Evolutionary conservation across 2,329 filamentous ascomycete genomes (phyloP), one percentile per base, ranked within the genome.

Genomic region (Fusarium pseudonygamai): DNA sequence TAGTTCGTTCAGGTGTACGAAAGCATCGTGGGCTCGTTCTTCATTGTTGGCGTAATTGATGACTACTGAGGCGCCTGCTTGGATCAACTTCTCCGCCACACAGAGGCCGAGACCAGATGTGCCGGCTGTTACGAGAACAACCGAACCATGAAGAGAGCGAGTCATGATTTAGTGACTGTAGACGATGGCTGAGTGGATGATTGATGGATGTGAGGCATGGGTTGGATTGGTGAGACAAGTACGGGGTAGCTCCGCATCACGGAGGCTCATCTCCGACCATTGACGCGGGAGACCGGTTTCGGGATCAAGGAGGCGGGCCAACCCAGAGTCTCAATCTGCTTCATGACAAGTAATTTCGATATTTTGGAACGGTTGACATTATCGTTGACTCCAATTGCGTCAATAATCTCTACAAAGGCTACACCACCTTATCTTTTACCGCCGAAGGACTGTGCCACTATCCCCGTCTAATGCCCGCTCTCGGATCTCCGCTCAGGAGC

Each of bases 401-500:
- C 20, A 20, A 37, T 16, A 7, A 28, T 8, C 15, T 26, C 4
- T 8, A 28, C 26, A 22, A 36, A 26, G 15, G 34, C 34, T 16
- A 36, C 8, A 36, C 32, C 32, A 34, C 32, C 32, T 34, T 34
- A 15, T 34, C 32, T 34, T 15, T 36, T 36, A 9, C 15, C 13
- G 13, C 13, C 13, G 32, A 32, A 32, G 12, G 13, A 14, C 13
- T 13, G 14, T 47, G 20, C 5, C 6, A 2, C 6, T 52, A 66
- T 65, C 13, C 20, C 64, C 61, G 64, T 22, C 1, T 6, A 28
- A 28, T 67, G 14, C 7, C 63, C 65, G 43, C 10, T 43, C 37
- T 49, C 60, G 70, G 46, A 30, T 59, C 69, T 24, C 20, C 16
- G 15, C 37, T n/a, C 20, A 18, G 49, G 53, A 73, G 39, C 71